phyloP scores from a whole-genome alignment of 106 monocot species.

The Acanthochlamys bracteata region DNA sequence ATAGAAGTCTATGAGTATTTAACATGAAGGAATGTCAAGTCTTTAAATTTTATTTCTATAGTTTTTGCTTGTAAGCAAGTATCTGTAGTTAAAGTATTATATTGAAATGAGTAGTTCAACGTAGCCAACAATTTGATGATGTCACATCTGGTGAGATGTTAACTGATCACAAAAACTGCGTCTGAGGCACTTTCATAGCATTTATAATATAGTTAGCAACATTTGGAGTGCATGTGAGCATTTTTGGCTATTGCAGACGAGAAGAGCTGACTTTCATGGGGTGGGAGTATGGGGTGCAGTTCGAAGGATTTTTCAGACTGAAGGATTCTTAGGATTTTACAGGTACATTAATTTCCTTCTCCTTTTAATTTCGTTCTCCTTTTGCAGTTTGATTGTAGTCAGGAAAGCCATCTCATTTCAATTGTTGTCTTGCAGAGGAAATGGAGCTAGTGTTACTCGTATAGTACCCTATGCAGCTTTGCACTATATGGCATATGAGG shows the following conservation, averaged over 20 bases:
- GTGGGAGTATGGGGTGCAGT: constrained; percentile 67
- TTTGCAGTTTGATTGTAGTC: too few species aligned
- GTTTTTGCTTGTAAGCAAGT: too few species aligned
- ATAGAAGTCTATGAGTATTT: too few species aligned
- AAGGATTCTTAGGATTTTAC: constrained; percentile 82
- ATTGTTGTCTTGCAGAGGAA: constrained; percentile 40
- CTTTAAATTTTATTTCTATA: too few species aligned
- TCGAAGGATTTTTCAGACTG: constrained; percentile 57
- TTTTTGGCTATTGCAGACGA: constrained; percentile 45
- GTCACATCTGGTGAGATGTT: too few species aligned
- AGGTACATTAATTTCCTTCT: constrained; percentile 24
- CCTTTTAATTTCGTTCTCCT: not conserved
- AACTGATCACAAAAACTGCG: too few species aligned
- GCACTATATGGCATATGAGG: constrained; percentile 96
- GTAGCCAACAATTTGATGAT: too few species aligned
- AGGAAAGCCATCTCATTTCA: not conserved
- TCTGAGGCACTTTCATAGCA: too few species aligned
- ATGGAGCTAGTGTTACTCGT: constrained; percentile 86
- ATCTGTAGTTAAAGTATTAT: too few species aligned
- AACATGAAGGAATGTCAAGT: too few species aligned
- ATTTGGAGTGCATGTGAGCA: not conserved
- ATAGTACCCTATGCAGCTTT: constrained; percentile 97
- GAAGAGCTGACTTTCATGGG: constrained; percentile 71
- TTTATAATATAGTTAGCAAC: not conserved
- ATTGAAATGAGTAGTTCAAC: too few species aligned